Percentiles rank a stretch among this genome's conserved stretches.
Evolutionary conservation across 805 yeast genomes (phyloP).

Genomic region (Barnettozyma siamensis): DNA sequence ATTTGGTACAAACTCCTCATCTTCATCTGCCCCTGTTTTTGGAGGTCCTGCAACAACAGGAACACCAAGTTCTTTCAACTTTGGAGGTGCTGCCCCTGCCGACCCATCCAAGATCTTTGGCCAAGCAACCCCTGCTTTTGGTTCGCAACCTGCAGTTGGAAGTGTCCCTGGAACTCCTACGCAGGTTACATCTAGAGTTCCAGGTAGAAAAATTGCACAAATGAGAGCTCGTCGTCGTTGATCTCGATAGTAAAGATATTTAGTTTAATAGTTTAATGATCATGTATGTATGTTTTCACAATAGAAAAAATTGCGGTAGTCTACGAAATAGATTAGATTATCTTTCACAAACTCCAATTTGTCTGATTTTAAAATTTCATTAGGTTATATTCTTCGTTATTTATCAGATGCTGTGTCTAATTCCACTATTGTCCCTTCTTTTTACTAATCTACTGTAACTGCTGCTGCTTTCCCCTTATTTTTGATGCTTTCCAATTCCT

Average conservation of each 20-base stretch:
- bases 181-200: slow-evolving; percentile 12
- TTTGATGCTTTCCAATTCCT: slow-evolving; percentile 31
- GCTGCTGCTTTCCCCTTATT: too few relatives aligned
- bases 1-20: slow-evolving; percentile 2
- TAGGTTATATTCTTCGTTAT: too few relatives aligned
- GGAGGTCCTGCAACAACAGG: slow-evolving; percentile 5
- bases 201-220: slow-evolving; percentile 24
- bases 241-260: background rate
- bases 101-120: slow-evolving; percentile 13
- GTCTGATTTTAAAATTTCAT: too few relatives aligned
- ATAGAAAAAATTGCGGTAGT: too few relatives aligned
- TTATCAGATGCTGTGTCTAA: too few relatives aligned
- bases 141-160: slow-evolving; percentile 5
- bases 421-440: too few relatives aligned
- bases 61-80: slow-evolving; percentile 6
- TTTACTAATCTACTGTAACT: background rate
- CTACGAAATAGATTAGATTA: too few relatives aligned
- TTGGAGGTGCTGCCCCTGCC: slow-evolving; percentile 5
- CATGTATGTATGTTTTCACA: too few relatives aligned
- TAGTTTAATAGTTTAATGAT: background rate
- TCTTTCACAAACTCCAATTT: too few relatives aligned
- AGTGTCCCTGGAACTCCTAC: slow-evolving; percentile 19
- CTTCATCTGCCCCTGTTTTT: background rate
- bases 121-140: slow-evolving; percentile 6
- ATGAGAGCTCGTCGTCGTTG: slow-evolving; percentile 25